Conservation (phyloP, 495 filamentous ascomycete species). For the Daldinia vernicosa region DNA sequence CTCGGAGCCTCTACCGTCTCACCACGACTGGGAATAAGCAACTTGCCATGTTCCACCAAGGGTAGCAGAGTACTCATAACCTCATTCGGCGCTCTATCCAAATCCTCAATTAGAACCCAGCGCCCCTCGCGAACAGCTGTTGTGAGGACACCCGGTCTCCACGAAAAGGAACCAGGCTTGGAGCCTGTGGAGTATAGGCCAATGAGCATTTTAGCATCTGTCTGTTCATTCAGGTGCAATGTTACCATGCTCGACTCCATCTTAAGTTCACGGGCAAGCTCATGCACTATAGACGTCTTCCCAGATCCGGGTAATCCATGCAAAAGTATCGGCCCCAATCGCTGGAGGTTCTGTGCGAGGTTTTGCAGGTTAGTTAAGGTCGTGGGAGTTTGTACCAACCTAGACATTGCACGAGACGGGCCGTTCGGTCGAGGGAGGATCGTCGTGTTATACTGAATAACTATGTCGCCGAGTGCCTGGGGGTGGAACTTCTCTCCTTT, state of each 20-base stretch:
- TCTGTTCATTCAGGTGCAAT: conserved; percentile 95
- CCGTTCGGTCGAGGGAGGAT: conserved; percentile 72
- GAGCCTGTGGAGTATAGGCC: conserved; percentile 90
- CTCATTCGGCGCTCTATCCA: conserved; percentile 95
- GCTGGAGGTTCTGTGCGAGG: conserved; percentile 72
- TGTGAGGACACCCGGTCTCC: conserved; percentile 93
- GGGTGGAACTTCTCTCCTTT: conserved; percentile 35
- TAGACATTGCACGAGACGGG: conserved; percentile 57
- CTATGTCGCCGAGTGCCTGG: conserved; percentile 53
- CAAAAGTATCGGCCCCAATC: conserved; percentile 75
- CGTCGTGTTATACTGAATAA: conserved; percentile 63
- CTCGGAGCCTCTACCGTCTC: conserved; percentile 82
- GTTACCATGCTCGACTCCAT: conserved; percentile 82
- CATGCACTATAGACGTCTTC: conserved; percentile 86
- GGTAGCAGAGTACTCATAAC: conserved; percentile 91
- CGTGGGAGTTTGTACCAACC: conserved; percentile 76
- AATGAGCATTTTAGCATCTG: conserved; percentile 92
- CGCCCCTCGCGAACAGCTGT: conserved; percentile 92
- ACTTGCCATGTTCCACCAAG: conserved; percentile 85
- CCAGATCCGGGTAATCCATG: conserved; percentile 87
- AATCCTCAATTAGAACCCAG: conserved; percentile 96
- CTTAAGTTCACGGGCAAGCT: conserved; percentile 79
- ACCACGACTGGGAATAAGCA: conserved; percentile 85
- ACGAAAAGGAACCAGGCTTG: conserved; percentile 86
- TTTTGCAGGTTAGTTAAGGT: conserved; percentile 72